These are phyloP conservation scores for Gynochthodes officinalis DNA, from an alignment of 257 asterid genomes.

Conservation along the genomic window DNA sequence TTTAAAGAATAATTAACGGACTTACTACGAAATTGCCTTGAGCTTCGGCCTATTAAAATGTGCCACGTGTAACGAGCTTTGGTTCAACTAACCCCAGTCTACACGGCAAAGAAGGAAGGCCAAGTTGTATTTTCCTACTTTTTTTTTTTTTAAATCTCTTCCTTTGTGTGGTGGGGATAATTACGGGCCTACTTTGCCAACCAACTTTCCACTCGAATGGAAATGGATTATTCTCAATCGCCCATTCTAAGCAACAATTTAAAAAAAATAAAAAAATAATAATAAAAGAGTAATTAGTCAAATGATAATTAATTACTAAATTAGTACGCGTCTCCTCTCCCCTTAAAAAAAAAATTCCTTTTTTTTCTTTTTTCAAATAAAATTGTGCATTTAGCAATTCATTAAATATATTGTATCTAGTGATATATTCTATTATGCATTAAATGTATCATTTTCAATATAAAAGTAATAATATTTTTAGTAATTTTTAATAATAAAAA, in stretches of 20 bases:
- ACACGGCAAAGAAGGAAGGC: conserved; percentile 9
- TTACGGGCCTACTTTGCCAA: neutral
- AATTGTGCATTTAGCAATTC: too few relatives aligned
- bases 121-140: neutral
- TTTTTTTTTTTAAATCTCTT: neutral
- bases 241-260: neutral
- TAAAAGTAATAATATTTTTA: too few relatives aligned
- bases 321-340: too few relatives aligned
- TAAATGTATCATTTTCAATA: too few relatives aligned
- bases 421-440: too few relatives aligned
- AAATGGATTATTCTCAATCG: neutral
- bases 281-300: too few relatives aligned
- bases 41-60: neutral
- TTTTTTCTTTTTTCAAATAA: too few relatives aligned
- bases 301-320: too few relatives aligned
- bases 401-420: too few relatives aligned
- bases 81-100: conserved; percentile 13
- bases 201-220: neutral
- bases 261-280: neutral
- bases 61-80: conserved; percentile 24
- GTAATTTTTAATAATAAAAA: too few relatives aligned
- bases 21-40: conserved; percentile 16
- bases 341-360: too few relatives aligned
- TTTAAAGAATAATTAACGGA: conserved; percentile 31
- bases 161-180: conserved; percentile 22